Conservation (phyloP, 257 asterid species). For the Capsicum rhomboideum region DNA sequence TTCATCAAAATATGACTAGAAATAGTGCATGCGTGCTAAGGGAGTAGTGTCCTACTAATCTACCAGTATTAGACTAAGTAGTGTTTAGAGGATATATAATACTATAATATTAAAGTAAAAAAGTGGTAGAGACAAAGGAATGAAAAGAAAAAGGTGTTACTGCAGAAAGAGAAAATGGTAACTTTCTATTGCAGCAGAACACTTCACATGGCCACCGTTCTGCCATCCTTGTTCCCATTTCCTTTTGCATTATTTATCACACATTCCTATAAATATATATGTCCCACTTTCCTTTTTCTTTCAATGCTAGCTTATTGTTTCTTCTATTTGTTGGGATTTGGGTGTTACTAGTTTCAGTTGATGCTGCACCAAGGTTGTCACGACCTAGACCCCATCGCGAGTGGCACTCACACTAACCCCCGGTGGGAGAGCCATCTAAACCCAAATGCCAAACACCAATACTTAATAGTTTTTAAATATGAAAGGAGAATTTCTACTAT, state of each 20-base stretch:
- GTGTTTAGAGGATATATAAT: neutral
- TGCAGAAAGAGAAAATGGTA: slow-evolving; percentile 33
- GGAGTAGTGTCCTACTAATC: no score
- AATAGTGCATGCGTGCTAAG: neutral
- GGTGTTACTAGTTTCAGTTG: neutral
- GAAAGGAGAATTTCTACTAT: no score
- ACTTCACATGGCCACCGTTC: neutral
- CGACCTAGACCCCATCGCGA: no score
- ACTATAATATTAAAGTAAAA: neutral
- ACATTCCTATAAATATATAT: no score
- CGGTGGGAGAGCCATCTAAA: no score
- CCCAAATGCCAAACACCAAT: no score
- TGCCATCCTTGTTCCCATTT: neutral
- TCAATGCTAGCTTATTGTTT: neutral
- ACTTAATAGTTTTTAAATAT: no score
- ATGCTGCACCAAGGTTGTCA: no score
- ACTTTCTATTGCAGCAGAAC: slow-evolving; percentile 15
- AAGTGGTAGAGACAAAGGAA: slow-evolving; percentile 16
- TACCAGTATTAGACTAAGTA: neutral
- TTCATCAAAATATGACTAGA: neutral
- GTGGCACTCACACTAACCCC: no score
- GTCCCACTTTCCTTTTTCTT: neutral
- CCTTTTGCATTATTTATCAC: neutral
- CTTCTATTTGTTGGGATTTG: neutral
- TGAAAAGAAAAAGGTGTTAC: slow-evolving; percentile 36